Evolutionary conservation across 805 yeast species (phyloP), one percentile per base, ranked within the genome.

Genomic region (Millerago galiae): DNA sequence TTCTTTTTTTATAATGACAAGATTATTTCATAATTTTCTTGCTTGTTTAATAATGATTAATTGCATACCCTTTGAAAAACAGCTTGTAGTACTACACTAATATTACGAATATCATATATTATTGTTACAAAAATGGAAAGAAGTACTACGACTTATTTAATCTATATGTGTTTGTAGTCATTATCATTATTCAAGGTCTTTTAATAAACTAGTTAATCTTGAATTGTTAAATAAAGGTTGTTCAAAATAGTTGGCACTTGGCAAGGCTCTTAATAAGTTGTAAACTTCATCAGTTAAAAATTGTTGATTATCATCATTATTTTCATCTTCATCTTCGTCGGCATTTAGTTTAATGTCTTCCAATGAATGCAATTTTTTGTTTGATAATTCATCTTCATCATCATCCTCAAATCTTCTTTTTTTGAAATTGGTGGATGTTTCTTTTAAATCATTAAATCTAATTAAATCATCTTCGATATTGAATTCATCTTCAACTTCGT

Each of bases 261-360:
- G 91, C 36, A 83, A 66, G 2, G 72, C 67, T 41, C 81, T 65
- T 36, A 82, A 60, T 34, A 82, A 56, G 37, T 73, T 73, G 54
- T 71, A 72, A 18, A 72, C 55, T 44, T 68, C 74, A 60, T 66
- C 72, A 41, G 67, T 52, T 29, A 56, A 56, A 31, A 53, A 49
- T 14, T 52, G 52, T 24, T 48, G 35, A n/a, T 36, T 40, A 12
- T 38, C 48, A 14, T 38, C 44, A 1, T 36, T 40, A 17, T n/a
- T 37, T 3, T 37, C 38, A 9, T 36, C 45, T 12, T 41, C 43
- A n/a, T 31, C 41, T 3, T 31, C 42, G 5, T 43, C 34, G 4
- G 9, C 26, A 7, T 40, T 25, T 10, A 8, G 7, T 4, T 5
- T 29, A 6, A n/a, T 14, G n/a, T 7, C 15, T n/a, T 29, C 31